Evolutionary conservation across 805 yeast genomes (phyloP).

Genomic region (Saccharomycopsis sp.): DNA sequence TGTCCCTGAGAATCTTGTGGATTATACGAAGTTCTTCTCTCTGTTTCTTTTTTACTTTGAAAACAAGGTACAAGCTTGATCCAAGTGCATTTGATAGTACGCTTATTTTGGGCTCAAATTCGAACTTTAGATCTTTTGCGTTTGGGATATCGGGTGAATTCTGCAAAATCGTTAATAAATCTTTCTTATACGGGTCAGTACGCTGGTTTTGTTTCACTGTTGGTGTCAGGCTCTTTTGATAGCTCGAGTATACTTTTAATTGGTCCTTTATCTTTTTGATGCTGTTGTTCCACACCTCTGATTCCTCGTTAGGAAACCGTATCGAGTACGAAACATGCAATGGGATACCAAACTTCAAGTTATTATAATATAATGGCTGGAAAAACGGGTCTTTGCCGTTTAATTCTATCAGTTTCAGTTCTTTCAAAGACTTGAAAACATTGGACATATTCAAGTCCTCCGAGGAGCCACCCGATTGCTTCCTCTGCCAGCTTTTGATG

Average conservation of each 20-base stretch:
- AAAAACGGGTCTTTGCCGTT: not conserved
- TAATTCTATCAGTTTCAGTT: not conserved
- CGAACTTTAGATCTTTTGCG: not conserved
- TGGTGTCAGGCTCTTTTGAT: not conserved
- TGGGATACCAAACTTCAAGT: not conserved
- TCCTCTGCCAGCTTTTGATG: not conserved
- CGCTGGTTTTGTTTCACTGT: not conserved
- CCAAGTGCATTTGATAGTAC: not conserved
- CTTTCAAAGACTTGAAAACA: not conserved
- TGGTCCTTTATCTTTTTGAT: not conserved
- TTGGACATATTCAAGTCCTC: not conserved
- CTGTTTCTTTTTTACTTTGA: not conserved
- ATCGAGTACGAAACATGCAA: not conserved
- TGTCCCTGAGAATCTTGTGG: not conserved
- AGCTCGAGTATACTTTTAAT: not conserved
- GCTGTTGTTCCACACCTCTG: not conserved
- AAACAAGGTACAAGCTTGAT: not conserved
- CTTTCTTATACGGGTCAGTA: not conserved
- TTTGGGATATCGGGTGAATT: not conserved
- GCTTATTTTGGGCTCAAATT: not conserved
- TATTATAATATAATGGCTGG: not conserved
- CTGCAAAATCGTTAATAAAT: not conserved
- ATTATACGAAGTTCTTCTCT: not conserved
- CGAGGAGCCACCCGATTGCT: not conserved
- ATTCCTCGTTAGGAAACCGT: not conserved